Conservation (phyloP, 805 yeast species). For the Candida fluviatilis region DNA sequence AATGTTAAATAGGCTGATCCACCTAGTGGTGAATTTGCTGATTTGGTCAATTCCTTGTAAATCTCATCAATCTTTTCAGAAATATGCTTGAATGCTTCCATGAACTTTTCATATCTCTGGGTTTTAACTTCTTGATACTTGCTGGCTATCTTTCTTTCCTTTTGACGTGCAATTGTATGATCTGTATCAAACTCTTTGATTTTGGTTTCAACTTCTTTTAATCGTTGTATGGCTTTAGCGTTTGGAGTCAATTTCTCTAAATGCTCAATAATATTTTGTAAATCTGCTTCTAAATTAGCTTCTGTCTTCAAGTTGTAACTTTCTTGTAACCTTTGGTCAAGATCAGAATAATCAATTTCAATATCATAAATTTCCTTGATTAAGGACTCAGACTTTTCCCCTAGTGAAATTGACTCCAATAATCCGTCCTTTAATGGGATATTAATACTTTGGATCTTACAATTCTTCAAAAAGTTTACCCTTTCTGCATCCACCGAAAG, state of each 20-base stretch:
- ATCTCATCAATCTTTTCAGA: slow-evolving; percentile 67
- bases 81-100: slow-evolving; percentile 72
- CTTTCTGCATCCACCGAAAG: slow-evolving; percentile 54
- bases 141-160: slow-evolving; percentile 51
- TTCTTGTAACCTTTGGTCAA: slow-evolving; percentile 43
- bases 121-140: slow-evolving; percentile 58
- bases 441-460: slow-evolving; percentile 67
- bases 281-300: slow-evolving; percentile 27
- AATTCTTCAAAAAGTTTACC: slow-evolving; percentile 56
- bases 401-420: slow-evolving; percentile 58
- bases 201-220: slow-evolving; percentile 61
- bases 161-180: slow-evolving; percentile 54
- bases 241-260: slow-evolving; percentile 67
- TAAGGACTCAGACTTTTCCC: slow-evolving; percentile 38
- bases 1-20: slow-evolving; percentile 89
- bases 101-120: slow-evolving; percentile 59
- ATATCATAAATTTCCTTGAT: slow-evolving; percentile 42
- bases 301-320: slow-evolving; percentile 35
- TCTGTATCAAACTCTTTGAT: slow-evolving; percentile 61
- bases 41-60: slow-evolving; percentile 81
- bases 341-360: slow-evolving; percentile 49
- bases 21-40: slow-evolving; percentile 69
- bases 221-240: slow-evolving; percentile 71
- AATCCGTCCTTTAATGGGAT: slow-evolving; percentile 63
- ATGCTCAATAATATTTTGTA: slow-evolving; percentile 34